phyloP scores from a whole-genome alignment of 768 basidiomycete species.

The Candolleomyces eurysporus region DNA sequence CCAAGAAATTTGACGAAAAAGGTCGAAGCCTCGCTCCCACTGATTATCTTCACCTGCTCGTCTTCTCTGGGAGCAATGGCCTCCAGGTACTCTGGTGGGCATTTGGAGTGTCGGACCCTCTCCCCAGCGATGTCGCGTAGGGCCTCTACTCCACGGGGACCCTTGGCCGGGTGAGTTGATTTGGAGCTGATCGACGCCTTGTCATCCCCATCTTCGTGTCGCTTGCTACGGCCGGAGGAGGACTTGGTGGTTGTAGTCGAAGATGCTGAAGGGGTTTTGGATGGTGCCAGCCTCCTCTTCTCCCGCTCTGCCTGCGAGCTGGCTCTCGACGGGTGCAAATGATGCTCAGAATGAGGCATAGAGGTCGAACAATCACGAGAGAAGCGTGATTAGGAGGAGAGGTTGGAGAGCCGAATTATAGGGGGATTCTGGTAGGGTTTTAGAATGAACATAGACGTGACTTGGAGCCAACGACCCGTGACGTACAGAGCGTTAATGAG shows the following conservation, averaged over 20 bases:
- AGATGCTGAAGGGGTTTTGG: background rate
- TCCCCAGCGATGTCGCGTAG: slow-evolving; percentile 33
- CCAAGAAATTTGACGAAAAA: slow-evolving; percentile 41
- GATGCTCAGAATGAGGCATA: slow-evolving; percentile 2
- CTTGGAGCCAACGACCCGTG: background rate
- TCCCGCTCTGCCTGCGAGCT: slow-evolving; percentile 5
- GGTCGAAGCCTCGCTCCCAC: slow-evolving; percentile 38
- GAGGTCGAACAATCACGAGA: background rate
- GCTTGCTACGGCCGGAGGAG: background rate
- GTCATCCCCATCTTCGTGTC: background rate
- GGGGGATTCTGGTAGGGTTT: background rate
- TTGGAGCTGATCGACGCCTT: slow-evolving; percentile 4
- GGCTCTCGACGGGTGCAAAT: background rate
- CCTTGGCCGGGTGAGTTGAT: background rate
- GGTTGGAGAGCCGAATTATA: background rate
- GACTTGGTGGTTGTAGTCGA: background rate
- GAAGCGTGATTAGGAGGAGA: background rate
- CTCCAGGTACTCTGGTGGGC: slow-evolving; percentile 45
- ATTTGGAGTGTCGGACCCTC: slow-evolving; percentile 39
- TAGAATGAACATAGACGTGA: background rate
- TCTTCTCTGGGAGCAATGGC: slow-evolving; percentile 33
- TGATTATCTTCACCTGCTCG: slow-evolving; percentile 35
- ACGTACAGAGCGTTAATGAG: background rate
- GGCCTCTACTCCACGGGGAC: slow-evolving; percentile 17
- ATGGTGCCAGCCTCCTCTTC: background rate